A percentile compares a stretch with the other conserved stretches of the same genome.
These are phyloP conservation scores for cucumber (Cucumis sativus) DNA, from an alignment of 306 rosid species.

Conservation along the genomic window DNA sequence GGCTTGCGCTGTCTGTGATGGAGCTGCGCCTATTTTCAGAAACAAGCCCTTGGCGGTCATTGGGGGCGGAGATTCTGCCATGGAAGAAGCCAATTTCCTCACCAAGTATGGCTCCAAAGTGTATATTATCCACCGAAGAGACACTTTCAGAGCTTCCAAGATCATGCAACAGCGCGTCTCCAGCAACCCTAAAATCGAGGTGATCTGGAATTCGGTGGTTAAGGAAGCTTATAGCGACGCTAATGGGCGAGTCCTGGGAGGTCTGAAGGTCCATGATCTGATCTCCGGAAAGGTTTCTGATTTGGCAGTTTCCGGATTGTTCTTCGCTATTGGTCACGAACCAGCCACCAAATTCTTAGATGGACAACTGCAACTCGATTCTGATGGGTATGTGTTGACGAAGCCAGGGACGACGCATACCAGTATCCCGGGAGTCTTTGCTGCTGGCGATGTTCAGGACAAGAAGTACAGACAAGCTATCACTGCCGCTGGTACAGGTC, in stretches of 20 bases:
- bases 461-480: slow-evolving; percentile 92
- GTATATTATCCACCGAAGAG: slow-evolving; percentile 68
- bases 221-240: slow-evolving; percentile 44
- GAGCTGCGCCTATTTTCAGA: slow-evolving; percentile 72
- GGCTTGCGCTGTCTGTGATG: slow-evolving; percentile 84
- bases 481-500: slow-evolving; percentile 83
- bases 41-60: slow-evolving; percentile 66
- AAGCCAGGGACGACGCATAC: slow-evolving; percentile 65
- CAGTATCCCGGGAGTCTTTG: slow-evolving; percentile 71
- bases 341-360: slow-evolving; percentile 77
- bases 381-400: slow-evolving; percentile 58
- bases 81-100: slow-evolving; percentile 84
- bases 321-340: slow-evolving; percentile 87
- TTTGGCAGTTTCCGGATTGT: slow-evolving; percentile 60
- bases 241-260: slow-evolving; percentile 37
- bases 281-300: slow-evolving; percentile 43
- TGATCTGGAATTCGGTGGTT: slow-evolving; percentile 61
- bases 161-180: slow-evolving; percentile 66
- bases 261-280: slow-evolving; percentile 53
- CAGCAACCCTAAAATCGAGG: slow-evolving; percentile 53
- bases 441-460: slow-evolving; percentile 93
- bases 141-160: slow-evolving; percentile 68
- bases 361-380: slow-evolving; percentile 57
- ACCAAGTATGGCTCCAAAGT: slow-evolving; percentile 79
- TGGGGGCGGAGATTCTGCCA: slow-evolving; percentile 86